Evolutionary conservation across 148 eudicot species (phyloP).

Genomic region (Camellia sinensis): DNA sequence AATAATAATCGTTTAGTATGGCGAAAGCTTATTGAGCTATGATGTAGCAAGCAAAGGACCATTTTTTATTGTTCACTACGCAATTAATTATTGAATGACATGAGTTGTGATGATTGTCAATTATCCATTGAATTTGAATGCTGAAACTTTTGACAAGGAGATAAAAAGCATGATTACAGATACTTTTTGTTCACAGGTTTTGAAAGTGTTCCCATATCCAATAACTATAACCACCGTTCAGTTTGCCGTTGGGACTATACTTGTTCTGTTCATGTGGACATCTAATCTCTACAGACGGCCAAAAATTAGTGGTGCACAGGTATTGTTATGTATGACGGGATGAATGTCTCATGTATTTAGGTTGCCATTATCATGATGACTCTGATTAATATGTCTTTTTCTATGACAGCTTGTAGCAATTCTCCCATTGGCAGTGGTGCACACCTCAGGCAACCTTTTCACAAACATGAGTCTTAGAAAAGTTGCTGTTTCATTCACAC

Average conservation of each 20-base stretch:
- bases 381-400: conserved; percentile 5
- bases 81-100: neutral
- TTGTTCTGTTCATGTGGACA: conserved; percentile 76
- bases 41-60: neutral
- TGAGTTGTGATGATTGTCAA: too few species aligned
- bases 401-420: conserved; percentile 68
- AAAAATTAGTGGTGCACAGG: conserved; percentile 71
- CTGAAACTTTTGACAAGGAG: neutral
- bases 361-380: neutral
- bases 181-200: conserved; percentile 49
- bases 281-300: conserved; percentile 76
- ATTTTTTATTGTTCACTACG: neutral
- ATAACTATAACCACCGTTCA: conserved; percentile 64
- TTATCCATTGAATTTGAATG: neutral
- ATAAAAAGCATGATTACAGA: neutral
- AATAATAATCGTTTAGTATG: neutral
- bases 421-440: conserved; percentile 77
- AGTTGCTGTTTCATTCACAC: conserved; percentile 94
- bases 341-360: neutral
- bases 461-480: conserved; percentile 92
- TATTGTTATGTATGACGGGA: conserved; percentile 19
- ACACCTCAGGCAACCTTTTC: conserved; percentile 81
- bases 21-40: neutral
- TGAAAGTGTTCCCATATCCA: conserved; percentile 78
- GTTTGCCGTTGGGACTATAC: conserved; percentile 73